Evolutionary conservation across 2,329 filamentous ascomycete genomes (phyloP).

Genomic region (Pseudocercospora eumusae): DNA sequence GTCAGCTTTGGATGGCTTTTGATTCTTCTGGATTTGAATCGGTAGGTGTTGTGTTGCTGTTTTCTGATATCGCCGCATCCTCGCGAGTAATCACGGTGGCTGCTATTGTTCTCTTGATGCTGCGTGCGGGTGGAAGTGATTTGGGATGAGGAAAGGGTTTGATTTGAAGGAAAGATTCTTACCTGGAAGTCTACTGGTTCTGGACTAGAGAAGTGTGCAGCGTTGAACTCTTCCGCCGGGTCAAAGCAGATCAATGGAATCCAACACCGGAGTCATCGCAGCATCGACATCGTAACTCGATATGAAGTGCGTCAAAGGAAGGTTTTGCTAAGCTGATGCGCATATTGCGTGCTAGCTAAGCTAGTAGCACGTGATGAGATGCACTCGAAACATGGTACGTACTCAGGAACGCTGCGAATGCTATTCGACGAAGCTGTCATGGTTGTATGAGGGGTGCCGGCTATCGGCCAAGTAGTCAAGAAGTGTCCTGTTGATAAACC

Average conservation of each 20-base stretch:
- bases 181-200: no score
- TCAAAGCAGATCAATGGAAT: neutral
- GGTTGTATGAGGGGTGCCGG: conserved; percentile 10
- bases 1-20: conserved; percentile 37
- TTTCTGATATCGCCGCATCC: conserved; percentile 14
- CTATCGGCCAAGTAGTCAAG: conserved; percentile 3
- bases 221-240: neutral
- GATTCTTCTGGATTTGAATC: neutral
- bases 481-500: neutral
- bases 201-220: neutral
- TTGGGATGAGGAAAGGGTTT: no score
- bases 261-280: neutral
- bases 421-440: conserved; percentile 16
- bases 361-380: conserved; percentile 16
- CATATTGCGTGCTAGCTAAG: conserved; percentile 21
- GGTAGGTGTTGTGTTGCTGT: conserved; percentile 2
- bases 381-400: conserved; percentile 12
- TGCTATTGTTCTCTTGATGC: neutral
- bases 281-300: neutral
- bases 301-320: neutral
- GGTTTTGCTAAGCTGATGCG: conserved; percentile 11
- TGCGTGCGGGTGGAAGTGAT: no score
- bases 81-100: neutral
- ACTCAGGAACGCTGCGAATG: conserved; percentile 13
- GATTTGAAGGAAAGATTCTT: no score